A percentile compares a stretch with the other conserved stretches of the same genome.
These are phyloP conservation scores for Neoboletus brunneissimus DNA, from an alignment of 768 basidiomycete genomes.

Conservation along the genomic window DNA sequence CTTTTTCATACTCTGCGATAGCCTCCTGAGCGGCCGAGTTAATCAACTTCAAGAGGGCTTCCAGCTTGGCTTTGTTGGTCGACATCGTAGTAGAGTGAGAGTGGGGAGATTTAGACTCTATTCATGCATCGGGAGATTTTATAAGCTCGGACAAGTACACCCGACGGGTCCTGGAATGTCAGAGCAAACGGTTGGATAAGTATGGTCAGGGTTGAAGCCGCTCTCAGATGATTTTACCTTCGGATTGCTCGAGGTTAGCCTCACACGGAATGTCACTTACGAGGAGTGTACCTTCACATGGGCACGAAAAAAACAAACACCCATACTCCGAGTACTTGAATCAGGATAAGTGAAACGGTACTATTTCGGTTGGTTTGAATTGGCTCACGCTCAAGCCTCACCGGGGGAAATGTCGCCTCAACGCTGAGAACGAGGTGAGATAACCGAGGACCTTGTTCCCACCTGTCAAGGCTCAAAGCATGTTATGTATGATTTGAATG, in stretches of 20 bases:
- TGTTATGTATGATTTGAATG: not conserved
- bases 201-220: not conserved
- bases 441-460: not conserved
- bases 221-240: not conserved
- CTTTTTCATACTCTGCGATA: constrained; percentile 33
- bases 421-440: constrained; percentile 14
- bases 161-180: not conserved
- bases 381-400: constrained; percentile 8
- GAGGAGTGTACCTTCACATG: not conserved
- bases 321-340: not conserved
- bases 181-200: not conserved
- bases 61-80: constrained; percentile 22
- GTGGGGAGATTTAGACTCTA: not conserved
- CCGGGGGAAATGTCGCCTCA: not conserved
- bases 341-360: not conserved
- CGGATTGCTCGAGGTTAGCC: not conserved
- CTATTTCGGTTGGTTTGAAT: not conserved
- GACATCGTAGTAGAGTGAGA: constrained; percentile 11
- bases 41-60: constrained; percentile 31
- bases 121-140: not conserved
- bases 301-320: not conserved
- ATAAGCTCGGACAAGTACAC: not conserved
- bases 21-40: constrained; percentile 31
- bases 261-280: not conserved
- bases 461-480: not conserved